These are phyloP conservation scores for Diaporthe vaccinii DNA, from an alignment of 2,329 filamentous ascomycete genomes.

Conservation along the genomic window DNA sequence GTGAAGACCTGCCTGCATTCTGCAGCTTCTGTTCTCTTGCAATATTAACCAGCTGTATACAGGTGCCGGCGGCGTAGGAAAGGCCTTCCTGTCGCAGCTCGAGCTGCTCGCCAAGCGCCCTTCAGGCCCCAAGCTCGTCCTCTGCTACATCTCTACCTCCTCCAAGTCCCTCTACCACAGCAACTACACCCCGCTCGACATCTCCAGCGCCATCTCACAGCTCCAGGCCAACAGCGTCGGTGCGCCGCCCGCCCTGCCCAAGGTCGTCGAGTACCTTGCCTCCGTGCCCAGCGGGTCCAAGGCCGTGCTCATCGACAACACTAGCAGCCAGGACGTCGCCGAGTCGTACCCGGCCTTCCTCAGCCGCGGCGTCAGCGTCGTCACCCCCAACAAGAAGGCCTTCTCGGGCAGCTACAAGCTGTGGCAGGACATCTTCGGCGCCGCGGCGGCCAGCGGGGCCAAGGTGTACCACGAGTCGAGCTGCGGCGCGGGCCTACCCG, in stretches of 20 bases:
- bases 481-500: conserved; percentile 91
- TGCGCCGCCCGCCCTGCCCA: conserved; percentile 74
- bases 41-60: conserved; percentile 34
- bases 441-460: conserved; percentile 78
- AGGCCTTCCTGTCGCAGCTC: conserved; percentile 89
- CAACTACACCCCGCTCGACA: conserved; percentile 77
- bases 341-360: conserved; percentile 86
- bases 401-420: conserved; percentile 86
- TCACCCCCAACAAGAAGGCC: conserved; percentile 98
- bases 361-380: conserved; percentile 85
- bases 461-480: conserved; percentile 96
- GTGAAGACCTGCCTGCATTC: background rate
- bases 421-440: conserved; percentile 88
- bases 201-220: conserved; percentile 49
- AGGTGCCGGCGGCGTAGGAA: conserved; percentile 95
- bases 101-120: conserved; percentile 75
- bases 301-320: conserved; percentile 93
- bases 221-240: conserved; percentile 37
- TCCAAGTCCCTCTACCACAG: conserved; percentile 83
- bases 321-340: conserved; percentile 88
- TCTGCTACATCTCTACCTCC: conserved; percentile 89
- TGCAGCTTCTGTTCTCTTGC: background rate
- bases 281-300: conserved; percentile 76
- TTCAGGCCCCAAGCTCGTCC: conserved; percentile 77
- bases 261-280: conserved; percentile 83